These are phyloP conservation scores for Filosporella fistucella DNA, from an alignment of 495 filamentous ascomycete genomes.

Conservation along the genomic window DNA sequence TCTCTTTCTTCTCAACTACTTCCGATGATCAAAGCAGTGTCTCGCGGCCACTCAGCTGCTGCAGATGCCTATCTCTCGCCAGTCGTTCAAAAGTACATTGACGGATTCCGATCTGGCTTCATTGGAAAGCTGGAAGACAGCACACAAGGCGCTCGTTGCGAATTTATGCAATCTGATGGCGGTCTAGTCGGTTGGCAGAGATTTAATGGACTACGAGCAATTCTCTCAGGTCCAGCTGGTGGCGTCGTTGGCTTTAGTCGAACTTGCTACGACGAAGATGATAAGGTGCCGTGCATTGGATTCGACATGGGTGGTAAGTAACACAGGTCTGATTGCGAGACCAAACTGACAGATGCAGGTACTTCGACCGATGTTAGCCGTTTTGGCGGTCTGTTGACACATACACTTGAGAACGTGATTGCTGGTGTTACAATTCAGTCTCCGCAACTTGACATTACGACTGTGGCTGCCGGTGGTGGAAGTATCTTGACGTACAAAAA, in stretches of 20 bases:
- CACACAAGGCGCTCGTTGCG: constrained; percentile 20
- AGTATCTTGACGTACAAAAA: constrained; percentile 33
- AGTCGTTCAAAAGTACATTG: constrained; percentile 26
- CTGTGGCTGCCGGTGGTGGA: constrained; percentile 39
- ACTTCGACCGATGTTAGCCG: constrained; percentile 31
- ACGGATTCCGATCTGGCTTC: constrained; percentile 40
- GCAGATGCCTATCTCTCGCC: constrained; percentile 32
- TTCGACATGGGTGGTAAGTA: constrained; percentile 15
- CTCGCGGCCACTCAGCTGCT: constrained; percentile 26
- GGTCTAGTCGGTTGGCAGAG: constrained; percentile 18
- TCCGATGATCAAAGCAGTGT: constrained; percentile 30
- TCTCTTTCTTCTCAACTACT: constrained; percentile 23
- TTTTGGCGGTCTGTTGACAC: constrained; percentile 27
- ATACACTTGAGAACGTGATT: constrained; percentile 28
- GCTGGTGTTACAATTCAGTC: constrained; percentile 29
- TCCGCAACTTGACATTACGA: constrained; percentile 32
- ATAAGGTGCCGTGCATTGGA: constrained; percentile 5
- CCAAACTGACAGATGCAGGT: not conserved
- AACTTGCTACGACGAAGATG: constrained; percentile 26
- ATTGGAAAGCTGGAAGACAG: constrained; percentile 28
- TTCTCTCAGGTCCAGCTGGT: constrained; percentile 57
- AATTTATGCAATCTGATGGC: constrained; percentile 31
- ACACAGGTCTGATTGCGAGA: not conserved
- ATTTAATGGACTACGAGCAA: constrained; percentile 55
- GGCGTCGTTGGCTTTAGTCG: constrained; percentile 36